phyloP scores from a whole-genome alignment of 1,284 basidiomycete species.

The Porogramme epimiltina region DNA sequence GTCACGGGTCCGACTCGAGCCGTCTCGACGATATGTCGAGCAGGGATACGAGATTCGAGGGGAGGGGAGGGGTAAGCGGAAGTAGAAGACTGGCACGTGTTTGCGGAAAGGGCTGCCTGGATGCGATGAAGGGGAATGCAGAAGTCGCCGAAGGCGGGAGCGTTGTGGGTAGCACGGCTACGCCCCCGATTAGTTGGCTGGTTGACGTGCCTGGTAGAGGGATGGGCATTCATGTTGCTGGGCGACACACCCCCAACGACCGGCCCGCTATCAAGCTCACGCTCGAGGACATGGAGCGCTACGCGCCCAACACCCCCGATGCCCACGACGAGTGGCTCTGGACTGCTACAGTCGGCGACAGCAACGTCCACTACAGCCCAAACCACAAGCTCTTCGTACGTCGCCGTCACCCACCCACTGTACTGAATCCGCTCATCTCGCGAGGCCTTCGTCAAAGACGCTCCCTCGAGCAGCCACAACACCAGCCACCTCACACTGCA shows the following conservation, averaged over 20 bases:
- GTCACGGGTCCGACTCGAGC: too few relatives aligned
- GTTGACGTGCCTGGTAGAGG: too few relatives aligned
- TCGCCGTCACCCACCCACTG: conserved; percentile 26
- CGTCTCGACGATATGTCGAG: too few relatives aligned
- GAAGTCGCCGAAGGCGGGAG: too few relatives aligned
- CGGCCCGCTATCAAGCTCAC: conserved; percentile 13
- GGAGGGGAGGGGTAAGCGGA: too few relatives aligned
- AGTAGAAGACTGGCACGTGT: too few relatives aligned
- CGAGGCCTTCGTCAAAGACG: conserved; percentile 18
- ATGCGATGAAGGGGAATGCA: too few relatives aligned
- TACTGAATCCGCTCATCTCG: conserved; percentile 28
- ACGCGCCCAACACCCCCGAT: conserved; percentile 12
- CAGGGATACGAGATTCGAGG: too few relatives aligned
- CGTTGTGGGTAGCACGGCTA: too few relatives aligned
- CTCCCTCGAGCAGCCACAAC: conserved; percentile 8
- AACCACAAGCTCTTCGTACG: conserved; percentile 22
- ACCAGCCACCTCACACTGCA: conserved; percentile 21
- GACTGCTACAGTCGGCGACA: conserved; percentile 25
- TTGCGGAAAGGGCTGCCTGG: too few relatives aligned
- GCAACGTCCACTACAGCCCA: conserved; percentile 24
- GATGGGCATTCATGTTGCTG: background rate
- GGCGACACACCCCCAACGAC: conserved; percentile 10
- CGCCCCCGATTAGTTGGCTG: too few relatives aligned
- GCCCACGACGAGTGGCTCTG: conserved; percentile 24
- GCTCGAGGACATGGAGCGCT: conserved; percentile 22